Evolutionary conservation across 305 asterid species (phyloP).

Genomic region (Rubia tinctorum): DNA sequence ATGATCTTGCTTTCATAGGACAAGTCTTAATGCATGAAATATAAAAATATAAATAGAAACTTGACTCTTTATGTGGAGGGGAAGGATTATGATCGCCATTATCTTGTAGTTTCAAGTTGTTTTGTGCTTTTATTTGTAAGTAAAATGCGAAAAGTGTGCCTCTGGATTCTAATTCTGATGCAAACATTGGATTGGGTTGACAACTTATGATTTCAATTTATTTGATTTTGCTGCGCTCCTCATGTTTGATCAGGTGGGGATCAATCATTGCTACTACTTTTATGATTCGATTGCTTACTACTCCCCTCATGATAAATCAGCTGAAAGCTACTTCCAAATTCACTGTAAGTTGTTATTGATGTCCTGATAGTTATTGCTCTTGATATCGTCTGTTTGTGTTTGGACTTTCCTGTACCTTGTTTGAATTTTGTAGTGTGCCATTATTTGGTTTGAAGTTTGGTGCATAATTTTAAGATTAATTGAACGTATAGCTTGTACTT

Average conservation of each 20-base stretch:
- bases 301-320: conserved; percentile 72
- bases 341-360: conserved; percentile 47
- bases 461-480: not conserved
- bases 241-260: conserved; percentile 72
- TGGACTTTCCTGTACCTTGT: conserved; percentile 9
- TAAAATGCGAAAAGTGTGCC: not conserved
- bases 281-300: conserved; percentile 54
- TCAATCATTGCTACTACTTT: conserved; percentile 59
- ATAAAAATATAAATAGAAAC: not conserved
- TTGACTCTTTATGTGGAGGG: not conserved
- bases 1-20: not conserved
- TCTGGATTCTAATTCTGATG: not conserved
- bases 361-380: conserved; percentile 15
- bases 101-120: not conserved
- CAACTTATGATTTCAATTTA: not conserved
- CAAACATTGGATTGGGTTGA: not conserved
- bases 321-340: conserved; percentile 71
- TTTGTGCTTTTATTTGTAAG: not conserved
- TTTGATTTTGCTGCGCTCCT: not conserved
- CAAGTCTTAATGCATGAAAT: not conserved
- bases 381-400: not conserved
- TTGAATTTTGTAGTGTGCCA: not conserved
- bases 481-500: not conserved
- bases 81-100: not conserved
- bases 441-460: not conserved